Conservation (phyloP, 169 alveolate genomes). For the Cystoisospora suis region DNA sequence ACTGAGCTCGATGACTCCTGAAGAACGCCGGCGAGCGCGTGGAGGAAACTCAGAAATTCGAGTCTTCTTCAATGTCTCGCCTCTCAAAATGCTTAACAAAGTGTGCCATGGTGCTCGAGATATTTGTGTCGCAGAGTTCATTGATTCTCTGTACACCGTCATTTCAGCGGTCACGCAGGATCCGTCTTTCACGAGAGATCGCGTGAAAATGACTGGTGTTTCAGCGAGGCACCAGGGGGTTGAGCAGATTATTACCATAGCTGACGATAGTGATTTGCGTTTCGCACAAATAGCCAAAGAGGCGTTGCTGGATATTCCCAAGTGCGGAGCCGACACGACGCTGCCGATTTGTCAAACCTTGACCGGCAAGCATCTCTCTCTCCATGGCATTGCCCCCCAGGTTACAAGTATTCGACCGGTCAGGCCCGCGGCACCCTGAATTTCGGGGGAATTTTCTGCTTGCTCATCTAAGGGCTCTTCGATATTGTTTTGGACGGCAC, state of each 20-base stretch:
- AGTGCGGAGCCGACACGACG: not conserved
- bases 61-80: not conserved
- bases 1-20: not conserved
- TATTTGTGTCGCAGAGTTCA: constrained; percentile 8
- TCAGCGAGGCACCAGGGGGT: constrained; percentile 19
- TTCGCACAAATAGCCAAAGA: not conserved
- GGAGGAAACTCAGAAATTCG: constrained; percentile 28
- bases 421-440: too few species aligned
- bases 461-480: too few species aligned
- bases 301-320: constrained; percentile 11
- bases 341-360: not conserved
- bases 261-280: not conserved
- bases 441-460: too few species aligned
- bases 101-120: not conserved
- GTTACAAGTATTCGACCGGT: not conserved
- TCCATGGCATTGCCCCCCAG: not conserved
- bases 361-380: constrained; percentile 2
- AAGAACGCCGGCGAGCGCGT: not conserved
- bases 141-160: not conserved
- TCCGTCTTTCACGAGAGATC: constrained; percentile 1
- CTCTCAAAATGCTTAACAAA: not conserved
- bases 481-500: too few species aligned
- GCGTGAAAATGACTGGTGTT: not conserved
- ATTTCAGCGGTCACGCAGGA: not conserved
- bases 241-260: not conserved